Base-by-base conservation (phyloP, 495 filamentous ascomycete species). In the Tuber indicum region DNA sequence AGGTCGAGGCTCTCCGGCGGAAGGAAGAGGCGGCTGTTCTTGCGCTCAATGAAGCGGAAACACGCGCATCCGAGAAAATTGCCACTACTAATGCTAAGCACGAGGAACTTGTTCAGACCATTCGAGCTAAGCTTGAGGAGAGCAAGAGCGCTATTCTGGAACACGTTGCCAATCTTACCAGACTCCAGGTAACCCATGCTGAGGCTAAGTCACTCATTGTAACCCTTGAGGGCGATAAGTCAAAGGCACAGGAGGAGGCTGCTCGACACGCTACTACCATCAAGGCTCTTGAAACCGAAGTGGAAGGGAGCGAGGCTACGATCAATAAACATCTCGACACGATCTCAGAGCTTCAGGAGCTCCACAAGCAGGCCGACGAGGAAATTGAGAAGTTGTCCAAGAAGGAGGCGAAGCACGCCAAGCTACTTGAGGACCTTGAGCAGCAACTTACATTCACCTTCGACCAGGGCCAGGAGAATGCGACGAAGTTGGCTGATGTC, bases 361-460 rank as follows among this genome's bases (percentile, higher is more conserved):
- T 81, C n/a, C 82, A 82, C 45, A 77, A 69, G 43, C 69, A 78
- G 41, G 70, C 73, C 19, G 75, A 84, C 70, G 83, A 84, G 26
- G 87, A 91, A 52, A 84, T 93, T 69, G 88, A 90, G 74, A 87
- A 87, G 76, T 85, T 91, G 72, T 86, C 82, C 19, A 85, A 87
- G 62, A 89, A 91, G 84, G 91, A 92, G 84, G 85, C 93, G 85
- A 96, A 96, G 87, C 95, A 94, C 84, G 92, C 92, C 23, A 90
- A 92, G 70, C 86, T 99, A 14, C 92, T 98, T 12, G 94, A 98
- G 82, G 96, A 98, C 85, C 90, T 99, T 26, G 96, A 99, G 84
- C 94, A 99, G 77, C 95, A 99, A 81, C 89, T 99, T n/a, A 91
- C 92, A 77, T 93, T 87, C 83, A 97, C 93, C 85, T 99, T 92